Base-by-base conservation (phyloP, 2,329 filamentous ascomycete species). In the Fonsecaea pugnacius region DNA sequence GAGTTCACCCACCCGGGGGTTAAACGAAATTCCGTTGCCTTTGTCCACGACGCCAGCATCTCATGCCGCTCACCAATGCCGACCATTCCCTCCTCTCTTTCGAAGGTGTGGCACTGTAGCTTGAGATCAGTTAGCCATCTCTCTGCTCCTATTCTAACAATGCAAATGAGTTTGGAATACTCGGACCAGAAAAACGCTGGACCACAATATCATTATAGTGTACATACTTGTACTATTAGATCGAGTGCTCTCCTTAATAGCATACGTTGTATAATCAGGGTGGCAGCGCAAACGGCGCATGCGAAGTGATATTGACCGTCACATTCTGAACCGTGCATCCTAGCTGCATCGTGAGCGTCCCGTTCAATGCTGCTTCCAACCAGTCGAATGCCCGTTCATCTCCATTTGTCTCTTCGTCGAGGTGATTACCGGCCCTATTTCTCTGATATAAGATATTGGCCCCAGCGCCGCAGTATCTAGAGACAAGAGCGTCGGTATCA, bases 391-490 rank as follows among this genome's bases (percentile, higher is more conserved):
- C 77, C 58, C 73, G 66, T 1, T 72, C 69, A 2, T 72, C 71
- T 1, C 78, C 77, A 46, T 76, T 75, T 3, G 72, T 68, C 4
- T 68, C 67, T 66, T 79, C 74, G n/a, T 74, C 70, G 1, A 68
- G 64, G 69, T 84, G 81, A 0, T 75, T 75, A 0, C 81, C 80
- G 7, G 78, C 70, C 1, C 72, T 75, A 64, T 84, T 82, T 3
- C 80, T 74, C 56, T 80, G 74, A 62, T 82, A 84, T 1, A 75
- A 71, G 7, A 84, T 77, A 3, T 76, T 76, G 0, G 75, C 79
- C 2, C 78, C 79, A 3, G 69, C 72, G 0, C 60, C 66, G 60
- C 82, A 84, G 60, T 80, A 83, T 14, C 71, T 68, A 0, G 74
- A 59, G 0, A 83, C 75, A 18, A 83, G 68, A 0, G 65, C 73